Base-by-base conservation (phyloP, 2,329 filamentous ascomycete species). In the Rutstroemia sp. region DNA sequence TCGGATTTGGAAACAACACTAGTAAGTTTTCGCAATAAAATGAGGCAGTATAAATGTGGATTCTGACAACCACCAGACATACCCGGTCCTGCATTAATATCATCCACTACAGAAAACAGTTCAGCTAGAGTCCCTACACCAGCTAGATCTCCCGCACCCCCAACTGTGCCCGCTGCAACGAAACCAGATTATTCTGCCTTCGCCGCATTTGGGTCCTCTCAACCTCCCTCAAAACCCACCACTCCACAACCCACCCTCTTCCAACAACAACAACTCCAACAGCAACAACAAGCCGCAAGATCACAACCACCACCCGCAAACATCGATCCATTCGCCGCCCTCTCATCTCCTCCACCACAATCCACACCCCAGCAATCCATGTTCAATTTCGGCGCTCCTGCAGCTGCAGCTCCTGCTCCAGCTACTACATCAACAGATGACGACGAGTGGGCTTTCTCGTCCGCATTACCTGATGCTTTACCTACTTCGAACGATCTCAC, bases 361-460 rank as follows among this genome's bases (percentile, higher is more conserved):
- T 67, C 73, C 39, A 69, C 75, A 30, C 72, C 75, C 21, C 73
- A 78, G 67, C 73, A 80, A 47, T 79, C 80, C 36, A 75, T 73
- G 51, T 74, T 69, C 51, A 63, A 72, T 54, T 72, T 71, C 61
- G 70, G 68, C 60, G 69, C 63, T 21, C 70, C 70, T 51, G 67
- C 67, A 44, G 65, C 71, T 48, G 64, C 70, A 6, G 58, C 73
- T 46, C 64, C 72, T 57, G 68, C 44, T 60, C 69, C 5, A 58
- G 61, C 56, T 7, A 76, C 75, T 50, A 81, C 66, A 47, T 67
- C 73, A 7, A 76, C 75, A 51, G 83, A 88, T 47, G 92, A 96
- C 51, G 92, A 97, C 61, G 92, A 97, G 67, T 97, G 92, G 92
- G 88, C 84, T 23, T 97, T 97, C 70, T 84, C 89, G 3, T 97